These are phyloP conservation scores for Vicia sativa DNA, from an alignment of 306 rosid species.

Conservation along the genomic window DNA sequence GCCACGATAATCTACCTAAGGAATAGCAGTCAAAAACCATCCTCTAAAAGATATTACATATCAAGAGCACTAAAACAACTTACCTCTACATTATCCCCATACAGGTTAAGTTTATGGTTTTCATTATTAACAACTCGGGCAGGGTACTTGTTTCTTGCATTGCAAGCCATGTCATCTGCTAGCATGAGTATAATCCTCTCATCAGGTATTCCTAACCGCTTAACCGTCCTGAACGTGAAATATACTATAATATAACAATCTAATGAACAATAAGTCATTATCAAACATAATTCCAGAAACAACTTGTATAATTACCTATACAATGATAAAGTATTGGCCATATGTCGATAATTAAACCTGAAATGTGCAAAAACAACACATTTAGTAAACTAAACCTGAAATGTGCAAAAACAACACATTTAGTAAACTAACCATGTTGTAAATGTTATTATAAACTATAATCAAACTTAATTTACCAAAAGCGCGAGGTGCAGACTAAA, in stretches of 20 bases:
- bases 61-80: constrained; percentile 23
- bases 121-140: constrained; percentile 96
- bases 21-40: constrained; percentile 24
- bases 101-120: constrained; percentile 88
- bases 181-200: constrained; percentile 97
- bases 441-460: not conserved
- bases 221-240: constrained; percentile 78
- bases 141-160: constrained; percentile 93
- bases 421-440: constrained; percentile 14
- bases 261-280: constrained; percentile 8
- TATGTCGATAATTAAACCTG: constrained; percentile 98
- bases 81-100: constrained; percentile 99
- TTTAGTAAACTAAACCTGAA: constrained; percentile 9
- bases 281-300: not conserved
- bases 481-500: constrained; percentile 92
- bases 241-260: not conserved
- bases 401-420: constrained; percentile 25
- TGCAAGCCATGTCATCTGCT: constrained; percentile 99
- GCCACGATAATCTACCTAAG: constrained; percentile 97
- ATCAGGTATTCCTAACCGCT: constrained; percentile 95
- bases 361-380: constrained; percentile 30
- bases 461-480: constrained; percentile 57
- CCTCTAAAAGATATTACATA: not conserved
- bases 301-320: constrained; percentile 59
- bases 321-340: constrained; percentile 94